Percentiles rank a stretch among this genome's conserved stretches.
phyloP scores from a whole-genome alignment of 1,284 basidiomycete species.

The Ganoderma lucidum region DNA sequence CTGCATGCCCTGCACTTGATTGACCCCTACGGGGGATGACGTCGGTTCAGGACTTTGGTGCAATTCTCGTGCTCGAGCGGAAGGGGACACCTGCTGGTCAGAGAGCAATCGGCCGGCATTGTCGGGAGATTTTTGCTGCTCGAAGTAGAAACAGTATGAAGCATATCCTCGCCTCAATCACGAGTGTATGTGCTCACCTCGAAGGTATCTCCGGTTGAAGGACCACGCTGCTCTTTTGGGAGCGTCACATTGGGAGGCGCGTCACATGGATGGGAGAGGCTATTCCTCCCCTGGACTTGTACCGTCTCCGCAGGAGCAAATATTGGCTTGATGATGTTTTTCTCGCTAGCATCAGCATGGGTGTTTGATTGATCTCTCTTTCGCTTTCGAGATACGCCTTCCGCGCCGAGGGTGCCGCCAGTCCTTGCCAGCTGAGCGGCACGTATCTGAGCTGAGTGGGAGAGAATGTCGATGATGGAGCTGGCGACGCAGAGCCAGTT shows the following conservation, averaged over 20 bases:
- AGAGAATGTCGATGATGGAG: conserved; percentile 63
- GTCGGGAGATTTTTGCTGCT: not conserved
- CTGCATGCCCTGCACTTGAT: not conserved
- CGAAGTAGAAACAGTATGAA: not conserved
- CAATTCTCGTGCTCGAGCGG: not conserved
- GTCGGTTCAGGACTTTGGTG: not conserved
- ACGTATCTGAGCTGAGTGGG: conserved; percentile 66
- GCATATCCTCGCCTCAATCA: no score
- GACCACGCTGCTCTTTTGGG: not conserved
- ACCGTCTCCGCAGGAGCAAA: not conserved
- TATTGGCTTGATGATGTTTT: not conserved
- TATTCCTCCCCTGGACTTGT: not conserved
- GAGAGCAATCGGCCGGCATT: not conserved
- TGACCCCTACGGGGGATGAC: not conserved
- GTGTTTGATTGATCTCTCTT: conserved; percentile 23
- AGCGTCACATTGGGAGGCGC: not conserved
- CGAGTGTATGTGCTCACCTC: not conserved
- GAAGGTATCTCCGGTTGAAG: not conserved
- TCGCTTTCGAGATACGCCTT: conserved; percentile 19
- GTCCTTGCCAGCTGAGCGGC: conserved; percentile 51
- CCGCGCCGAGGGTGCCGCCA: conserved; percentile 10
- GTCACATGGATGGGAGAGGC: no score
- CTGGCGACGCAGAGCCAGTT: conserved; percentile 75
- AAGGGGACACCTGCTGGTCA: not conserved
- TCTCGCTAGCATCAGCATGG: not conserved